Base-by-base conservation (phyloP, 345 rosid species). In the Salix dunnii region DNA sequence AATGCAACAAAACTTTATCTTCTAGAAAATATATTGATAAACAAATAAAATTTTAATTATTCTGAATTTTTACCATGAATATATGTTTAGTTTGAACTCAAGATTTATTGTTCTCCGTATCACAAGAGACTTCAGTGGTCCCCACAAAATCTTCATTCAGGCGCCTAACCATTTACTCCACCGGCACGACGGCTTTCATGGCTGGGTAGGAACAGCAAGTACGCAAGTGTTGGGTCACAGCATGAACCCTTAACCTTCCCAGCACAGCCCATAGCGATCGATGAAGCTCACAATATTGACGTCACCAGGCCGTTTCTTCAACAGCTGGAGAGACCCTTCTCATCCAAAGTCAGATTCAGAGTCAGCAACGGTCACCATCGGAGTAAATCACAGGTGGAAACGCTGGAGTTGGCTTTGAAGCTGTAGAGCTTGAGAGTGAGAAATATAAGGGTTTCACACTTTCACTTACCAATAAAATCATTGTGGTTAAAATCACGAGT, bases 371-470 rank as follows among this genome's bases (percentile, higher is more conserved):
- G 31, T 21, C 42, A 38, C 38, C 17, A 31, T 3, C 23, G 60
- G 7, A 28, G 51, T 11, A 72, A 6, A 23, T 38, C 60, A 4
- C 70, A 63, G 27, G 13, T 48, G n/a, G 82, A 55, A 9, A 31
- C n/a, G 68, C 63, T 81, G 62, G 84, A 84, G 70, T 65, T 84
- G 77, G 51, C 75, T 27, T 70, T 80, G 77, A 84, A 69, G 82
- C 67, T 84, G 16, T 84, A 53, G 60, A 53, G 2, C 25, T 21
- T 53, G 60, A 53, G 25, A 21, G 60, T 55, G 42, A 6, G 17
- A 35, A 20, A 43, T 51, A 38, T 42, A 53, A 53, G 35, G n/a
- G n/a, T n/a, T n/a, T n/a, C n/a, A n/a, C n/a, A n/a, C n/a, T n/a
- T n/a, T n/a, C n/a, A n/a, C n/a, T n/a, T n/a, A n/a, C n/a, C n/a